Percentiles rank a stretch among this genome's conserved stretches.
Evolutionary conservation across 805 yeast species (phyloP).

Genomic region (Pichia rugopelliculosa): DNA sequence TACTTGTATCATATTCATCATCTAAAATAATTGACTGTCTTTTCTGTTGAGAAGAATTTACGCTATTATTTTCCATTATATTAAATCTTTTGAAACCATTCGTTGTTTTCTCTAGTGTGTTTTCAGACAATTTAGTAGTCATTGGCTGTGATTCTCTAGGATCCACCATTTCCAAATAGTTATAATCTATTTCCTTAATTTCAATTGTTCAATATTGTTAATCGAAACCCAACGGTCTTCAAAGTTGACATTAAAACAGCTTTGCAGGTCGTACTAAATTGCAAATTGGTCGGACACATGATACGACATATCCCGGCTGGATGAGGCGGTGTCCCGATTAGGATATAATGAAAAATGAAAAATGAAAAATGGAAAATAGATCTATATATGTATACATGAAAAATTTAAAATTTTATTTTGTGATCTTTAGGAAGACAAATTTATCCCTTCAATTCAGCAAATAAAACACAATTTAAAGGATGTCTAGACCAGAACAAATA

Average conservation of each 20-base stretch:
- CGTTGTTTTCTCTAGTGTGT: neutral
- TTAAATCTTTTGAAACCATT: slow-evolving; percentile 3
- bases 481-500: slow-evolving; percentile 94
- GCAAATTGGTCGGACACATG: no score
- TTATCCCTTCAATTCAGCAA: no score
- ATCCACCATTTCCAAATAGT: neutral
- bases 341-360: neutral
- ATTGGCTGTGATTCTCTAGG: neutral
- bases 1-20: slow-evolving; percentile 17
- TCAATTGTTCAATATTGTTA: no score
- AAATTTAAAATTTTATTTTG: no score
- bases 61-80: slow-evolving; percentile 6
- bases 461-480: no score
- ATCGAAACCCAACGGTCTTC: no score
- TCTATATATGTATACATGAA: no score
- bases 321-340: no score
- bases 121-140: neutral
- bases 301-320: no score
- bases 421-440: no score
- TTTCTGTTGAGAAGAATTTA: neutral
- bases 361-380: neutral
- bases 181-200: neutral
- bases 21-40: slow-evolving; percentile 18
- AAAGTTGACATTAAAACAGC: no score
- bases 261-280: no score